phyloP scores from a whole-genome alignment of 2,329 filamentous ascomycete species.

The Lasiodiplodia sp. region DNA sequence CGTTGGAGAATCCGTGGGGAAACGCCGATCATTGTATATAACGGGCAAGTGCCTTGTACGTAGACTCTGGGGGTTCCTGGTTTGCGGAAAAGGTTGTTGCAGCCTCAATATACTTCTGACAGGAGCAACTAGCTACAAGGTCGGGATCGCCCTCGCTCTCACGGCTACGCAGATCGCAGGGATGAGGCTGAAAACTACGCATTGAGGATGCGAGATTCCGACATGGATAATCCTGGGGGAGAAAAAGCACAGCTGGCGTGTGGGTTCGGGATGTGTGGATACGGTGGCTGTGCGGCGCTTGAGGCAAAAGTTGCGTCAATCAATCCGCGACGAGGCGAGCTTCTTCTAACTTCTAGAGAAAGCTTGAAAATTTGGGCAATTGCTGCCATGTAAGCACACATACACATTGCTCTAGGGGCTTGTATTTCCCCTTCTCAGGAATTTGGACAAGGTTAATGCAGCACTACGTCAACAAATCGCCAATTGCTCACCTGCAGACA shows the following conservation, averaged over 20 bases:
- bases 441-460: neutral
- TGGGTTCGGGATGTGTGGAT: neutral
- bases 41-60: neutral
- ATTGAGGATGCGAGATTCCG: neutral
- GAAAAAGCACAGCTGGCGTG: neutral
- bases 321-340: neutral
- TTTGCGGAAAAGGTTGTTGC: neutral
- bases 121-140: neutral
- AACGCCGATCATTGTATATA: neutral
- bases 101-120: neutral
- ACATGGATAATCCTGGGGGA: neutral
- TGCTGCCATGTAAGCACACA: neutral
- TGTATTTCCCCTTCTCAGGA: neutral
- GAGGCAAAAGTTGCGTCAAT: neutral
- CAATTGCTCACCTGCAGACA: neutral
- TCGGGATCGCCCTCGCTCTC: neutral
- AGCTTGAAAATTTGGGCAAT: neutral
- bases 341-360: neutral
- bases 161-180: constrained; percentile 4
- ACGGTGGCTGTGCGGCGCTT: neutral
- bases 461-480: neutral
- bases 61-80: neutral
- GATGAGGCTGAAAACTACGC: neutral
- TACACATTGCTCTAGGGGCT: neutral
- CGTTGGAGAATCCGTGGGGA: neutral